Evolutionary conservation across 805 yeast genomes (phyloP), one percentile per base, ranked within the genome.

Genomic region (Candida odintsovae): DNA sequence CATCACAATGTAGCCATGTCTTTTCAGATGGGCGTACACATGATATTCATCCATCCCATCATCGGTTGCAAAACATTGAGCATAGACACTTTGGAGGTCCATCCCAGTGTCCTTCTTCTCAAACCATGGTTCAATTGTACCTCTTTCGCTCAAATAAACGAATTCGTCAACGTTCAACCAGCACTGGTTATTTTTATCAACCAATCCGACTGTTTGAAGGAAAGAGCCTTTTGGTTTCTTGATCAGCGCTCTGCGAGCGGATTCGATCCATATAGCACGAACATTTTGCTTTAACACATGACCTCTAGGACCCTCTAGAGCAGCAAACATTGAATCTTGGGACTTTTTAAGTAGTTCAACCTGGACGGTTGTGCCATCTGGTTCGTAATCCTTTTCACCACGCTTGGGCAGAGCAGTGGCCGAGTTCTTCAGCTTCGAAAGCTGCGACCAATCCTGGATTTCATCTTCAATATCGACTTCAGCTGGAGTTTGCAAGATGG

Each of bases 341-440:
- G 92, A 79, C 22, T 69, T 70, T 11, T 68, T 65, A 5, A 90
- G 69, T 16, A 68, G 62, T 4, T 59, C 49, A 5, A 56, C 61
- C 60, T 86, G 94, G 6, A 69, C 59, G 6, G 57, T 54, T 0
- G 90, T 82, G 0, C 87, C 89, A 59, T 84, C 92, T 0, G 95
- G 96, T 49, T 82, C 95, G 53, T 80, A 86, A 53, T 87, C 96
- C 61, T 90, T 90, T 47, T 81, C 90, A 2, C 96, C 96, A 50
- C 92, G 68, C 53, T 80, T 84, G 3, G 90, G 90, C 22, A 61
- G 48, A 1, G 60, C 38, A 2, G 56, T 50, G 6, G 45, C 49
- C 16, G 53, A 40, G 53, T 56, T 26, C 59, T 48, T 39, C 12
- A 67, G 40, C 42, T 57, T 58, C 5, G 65, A 57, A 41, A 71